These are phyloP conservation scores for Chrysanthemum seticuspe DNA, from an alignment of 129 eudicot genomes.

Conservation along the genomic window DNA sequence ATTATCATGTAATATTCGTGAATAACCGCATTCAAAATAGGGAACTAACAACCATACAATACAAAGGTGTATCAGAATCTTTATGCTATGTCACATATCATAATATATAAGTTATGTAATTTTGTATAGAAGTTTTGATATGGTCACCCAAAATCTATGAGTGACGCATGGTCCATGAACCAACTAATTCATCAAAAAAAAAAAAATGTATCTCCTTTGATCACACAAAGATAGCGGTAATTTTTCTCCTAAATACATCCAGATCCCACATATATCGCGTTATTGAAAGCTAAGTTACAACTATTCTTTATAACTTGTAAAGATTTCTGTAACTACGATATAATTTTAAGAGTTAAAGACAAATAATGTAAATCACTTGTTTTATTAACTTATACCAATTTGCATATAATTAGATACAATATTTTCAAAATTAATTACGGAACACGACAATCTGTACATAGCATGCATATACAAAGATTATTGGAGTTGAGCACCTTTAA, in stretches of 20 bases:
- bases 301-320: neutral
- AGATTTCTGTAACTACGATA: neutral
- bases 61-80: slow-evolving; percentile 6
- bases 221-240: slow-evolving; percentile 18
- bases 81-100: slow-evolving; percentile 8
- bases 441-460: neutral
- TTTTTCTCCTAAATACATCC: neutral
- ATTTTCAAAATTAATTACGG: no score
- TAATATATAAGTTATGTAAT: neutral
- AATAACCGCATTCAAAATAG: neutral
- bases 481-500: slow-evolving; percentile 50
- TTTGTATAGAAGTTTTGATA: neutral
- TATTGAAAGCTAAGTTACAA: neutral
- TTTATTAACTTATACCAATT: slow-evolving; percentile 5
- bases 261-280: neutral
- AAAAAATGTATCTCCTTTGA: slow-evolving; percentile 11
- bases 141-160: slow-evolving; percentile 3
- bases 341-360: neutral
- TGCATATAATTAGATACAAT: slow-evolving; percentile 14
- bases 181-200: slow-evolving; percentile 19
- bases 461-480: neutral
- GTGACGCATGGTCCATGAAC: slow-evolving; percentile 21
- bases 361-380: neutral
- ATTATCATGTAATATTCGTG: neutral
- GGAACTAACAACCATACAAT: neutral